Evolutionary conservation across 331 rosid species (phyloP).

Genomic region (Acacia concinna): DNA sequence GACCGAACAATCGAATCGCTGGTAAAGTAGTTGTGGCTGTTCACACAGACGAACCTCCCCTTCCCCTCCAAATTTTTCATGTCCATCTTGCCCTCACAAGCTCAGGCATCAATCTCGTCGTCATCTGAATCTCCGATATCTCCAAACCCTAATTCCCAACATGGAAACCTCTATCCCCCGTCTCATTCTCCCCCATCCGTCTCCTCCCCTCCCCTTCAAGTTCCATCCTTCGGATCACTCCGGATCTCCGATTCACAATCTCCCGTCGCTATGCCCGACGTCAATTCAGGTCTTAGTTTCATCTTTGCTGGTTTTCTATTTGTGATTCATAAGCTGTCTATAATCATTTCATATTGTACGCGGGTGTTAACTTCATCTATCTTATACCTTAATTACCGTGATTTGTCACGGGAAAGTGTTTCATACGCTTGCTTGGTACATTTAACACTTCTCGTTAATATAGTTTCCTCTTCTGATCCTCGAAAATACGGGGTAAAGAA

Average conservation of each 20-base stretch:
- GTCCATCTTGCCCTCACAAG: slow-evolving; percentile 94
- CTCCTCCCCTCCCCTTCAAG: slow-evolving; percentile 40
- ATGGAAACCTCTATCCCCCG: slow-evolving; percentile 45
- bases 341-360: neutral
- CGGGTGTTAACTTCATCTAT: neutral
- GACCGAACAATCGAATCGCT: neutral
- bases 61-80: slow-evolving; percentile 61
- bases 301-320: neutral
- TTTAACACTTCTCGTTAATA: neutral
- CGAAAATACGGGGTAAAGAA: neutral
- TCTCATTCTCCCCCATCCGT: slow-evolving; percentile 24
- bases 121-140: slow-evolving; percentile 48
- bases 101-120: slow-evolving; percentile 61
- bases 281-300: slow-evolving; percentile 42
- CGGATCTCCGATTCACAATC: slow-evolving; percentile 58
- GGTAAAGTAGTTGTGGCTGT: slow-evolving; percentile 1
- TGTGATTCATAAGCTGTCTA: neutral
- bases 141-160: slow-evolving; percentile 62
- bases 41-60: slow-evolving; percentile 21
- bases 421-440: neutral
- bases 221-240: slow-evolving; percentile 49
- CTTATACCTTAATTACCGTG: neutral
- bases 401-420: neutral
- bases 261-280: slow-evolving; percentile 17
- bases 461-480: neutral